Evolutionary conservation across 208 protist species (phyloP), one percentile per base, ranked within the genome.

Genomic region (Leishmania arabica): DNA sequence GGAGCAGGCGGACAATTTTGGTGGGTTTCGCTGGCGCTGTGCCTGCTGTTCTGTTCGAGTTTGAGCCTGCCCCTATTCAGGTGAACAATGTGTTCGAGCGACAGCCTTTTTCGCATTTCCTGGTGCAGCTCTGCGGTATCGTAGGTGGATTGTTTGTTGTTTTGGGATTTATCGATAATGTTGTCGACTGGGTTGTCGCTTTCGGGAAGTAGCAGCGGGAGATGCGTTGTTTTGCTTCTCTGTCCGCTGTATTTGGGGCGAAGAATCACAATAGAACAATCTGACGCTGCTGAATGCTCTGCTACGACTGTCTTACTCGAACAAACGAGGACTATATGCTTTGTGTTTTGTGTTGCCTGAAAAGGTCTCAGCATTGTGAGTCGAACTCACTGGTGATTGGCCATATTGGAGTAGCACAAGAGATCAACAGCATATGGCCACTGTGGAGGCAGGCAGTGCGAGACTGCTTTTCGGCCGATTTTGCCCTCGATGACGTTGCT

Each of bases 121-220:
- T 97, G 9, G 88, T 97, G 24, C 80, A 92, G 56, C 78, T 98
- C 1, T 98, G 96, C 76, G 91, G 91, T 24, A 97, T 98, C 47
- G 87, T 97, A 64, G 96, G 96, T 54, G 96, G 94, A 15, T 70
- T 97, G 8, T 98, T 98, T 88, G 92, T 96, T 19, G 84, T 97
- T 47, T 64, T 95, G 49, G 92, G 92, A 11, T 68, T 97, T 24
- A 72, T 97, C 1, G 96, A 98, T 71, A 71, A 86, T 66, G 37
- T 83, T 71, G 90, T 95, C 37, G 69, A 81, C 51, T 89, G 49
- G 73, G 77, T 31, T 42, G 53, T 77, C 27, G 53, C 42, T 47
- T 66, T 75, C 42, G 19, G 31, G 66, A 60, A 75, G 42, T 24
- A 31, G 42, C 11, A 21, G 5, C 42, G 45, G 15, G 72, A 77